These are phyloP conservation scores for Globisporangium okanoganense DNA, from an alignment of 352 stramenopile genomes.

Conservation along the genomic window DNA sequence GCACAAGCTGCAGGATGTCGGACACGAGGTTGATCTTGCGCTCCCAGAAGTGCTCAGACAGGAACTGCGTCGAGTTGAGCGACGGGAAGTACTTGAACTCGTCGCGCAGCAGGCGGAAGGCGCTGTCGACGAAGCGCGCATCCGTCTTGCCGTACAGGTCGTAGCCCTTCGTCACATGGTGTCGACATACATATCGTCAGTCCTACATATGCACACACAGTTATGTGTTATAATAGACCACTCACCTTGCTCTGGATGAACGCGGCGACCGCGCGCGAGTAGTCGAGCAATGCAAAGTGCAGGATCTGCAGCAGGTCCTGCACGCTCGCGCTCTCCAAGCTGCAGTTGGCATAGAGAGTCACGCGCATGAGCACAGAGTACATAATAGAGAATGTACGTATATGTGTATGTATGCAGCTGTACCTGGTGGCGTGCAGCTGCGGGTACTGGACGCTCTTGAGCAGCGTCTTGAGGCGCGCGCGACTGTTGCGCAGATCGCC, in stretches of 20 bases:
- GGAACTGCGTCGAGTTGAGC: slow-evolving; percentile 59
- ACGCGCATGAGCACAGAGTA: not conserved
- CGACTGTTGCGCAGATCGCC: slow-evolving; percentile 51
- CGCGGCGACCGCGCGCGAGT: slow-evolving; percentile 56
- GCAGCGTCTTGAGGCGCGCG: slow-evolving; percentile 52
- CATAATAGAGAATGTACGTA: not conserved
- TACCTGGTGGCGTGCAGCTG: slow-evolving; percentile 31
- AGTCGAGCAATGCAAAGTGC: slow-evolving; percentile 72
- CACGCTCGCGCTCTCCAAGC: slow-evolving; percentile 31
- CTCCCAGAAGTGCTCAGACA: slow-evolving; percentile 56
- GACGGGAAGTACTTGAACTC: slow-evolving; percentile 71
- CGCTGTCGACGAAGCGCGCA: slow-evolving; percentile 66
- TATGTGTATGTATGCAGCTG: slow-evolving; percentile 5
- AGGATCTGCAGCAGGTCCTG: slow-evolving; percentile 60
- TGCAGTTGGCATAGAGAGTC: not conserved
- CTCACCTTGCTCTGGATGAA: slow-evolving; percentile 41
- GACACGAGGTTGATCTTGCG: slow-evolving; percentile 52
- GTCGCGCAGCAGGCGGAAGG: slow-evolving; percentile 67
- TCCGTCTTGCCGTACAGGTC: slow-evolving; percentile 80
- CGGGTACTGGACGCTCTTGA: slow-evolving; percentile 50
- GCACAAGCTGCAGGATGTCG: slow-evolving; percentile 42
- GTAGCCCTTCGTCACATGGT: slow-evolving; percentile 29
- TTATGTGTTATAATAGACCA: not conserved
- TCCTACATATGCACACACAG: not conserved
- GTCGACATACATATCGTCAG: not conserved